Conservation (phyloP, 768 basidiomycete genomes). For the Lanmaoa pseudosensibilis region DNA sequence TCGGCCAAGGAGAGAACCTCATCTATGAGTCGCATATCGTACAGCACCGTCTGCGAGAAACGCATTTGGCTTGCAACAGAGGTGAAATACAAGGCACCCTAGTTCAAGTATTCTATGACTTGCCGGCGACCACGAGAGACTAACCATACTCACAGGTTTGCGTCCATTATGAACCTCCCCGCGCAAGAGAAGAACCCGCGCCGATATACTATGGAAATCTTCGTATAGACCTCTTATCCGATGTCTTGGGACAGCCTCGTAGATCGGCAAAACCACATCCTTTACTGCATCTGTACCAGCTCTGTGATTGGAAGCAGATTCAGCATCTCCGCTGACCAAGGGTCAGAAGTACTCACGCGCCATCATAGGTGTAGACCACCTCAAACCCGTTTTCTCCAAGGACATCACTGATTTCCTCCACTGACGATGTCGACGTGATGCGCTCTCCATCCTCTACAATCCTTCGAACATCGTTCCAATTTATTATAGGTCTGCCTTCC, state of each 20-base stretch:
- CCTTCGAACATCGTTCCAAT: constrained; percentile 26
- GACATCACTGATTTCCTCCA: constrained; percentile 31
- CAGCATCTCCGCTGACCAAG: background rate
- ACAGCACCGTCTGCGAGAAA: constrained; percentile 34
- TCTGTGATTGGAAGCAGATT: constrained; percentile 22
- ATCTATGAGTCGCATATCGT: constrained; percentile 29
- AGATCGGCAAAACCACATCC: constrained; percentile 37
- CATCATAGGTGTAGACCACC: constrained; percentile 41
- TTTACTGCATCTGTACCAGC: constrained; percentile 40
- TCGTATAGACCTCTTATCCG: constrained; percentile 40
- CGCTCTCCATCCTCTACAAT: constrained; percentile 23
- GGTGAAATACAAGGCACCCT: constrained; percentile 38
- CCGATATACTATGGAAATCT: constrained; percentile 35
- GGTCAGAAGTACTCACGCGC: constrained; percentile 35
- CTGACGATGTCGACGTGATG: constrained; percentile 23
- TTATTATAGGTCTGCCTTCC: constrained; percentile 16
- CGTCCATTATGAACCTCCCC: constrained; percentile 40
- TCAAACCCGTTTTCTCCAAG: constrained; percentile 41
- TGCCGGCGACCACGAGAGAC: background rate
- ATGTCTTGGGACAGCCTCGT: constrained; percentile 34
- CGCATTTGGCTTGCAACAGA: constrained; percentile 27
- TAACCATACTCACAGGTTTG: constrained; percentile 36
- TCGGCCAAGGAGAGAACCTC: constrained; percentile 31
- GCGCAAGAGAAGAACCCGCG: constrained; percentile 40
- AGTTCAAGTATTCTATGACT: background rate